Conservation (phyloP, 768 basidiomycete species). For the Boletus sensibilis region DNA sequence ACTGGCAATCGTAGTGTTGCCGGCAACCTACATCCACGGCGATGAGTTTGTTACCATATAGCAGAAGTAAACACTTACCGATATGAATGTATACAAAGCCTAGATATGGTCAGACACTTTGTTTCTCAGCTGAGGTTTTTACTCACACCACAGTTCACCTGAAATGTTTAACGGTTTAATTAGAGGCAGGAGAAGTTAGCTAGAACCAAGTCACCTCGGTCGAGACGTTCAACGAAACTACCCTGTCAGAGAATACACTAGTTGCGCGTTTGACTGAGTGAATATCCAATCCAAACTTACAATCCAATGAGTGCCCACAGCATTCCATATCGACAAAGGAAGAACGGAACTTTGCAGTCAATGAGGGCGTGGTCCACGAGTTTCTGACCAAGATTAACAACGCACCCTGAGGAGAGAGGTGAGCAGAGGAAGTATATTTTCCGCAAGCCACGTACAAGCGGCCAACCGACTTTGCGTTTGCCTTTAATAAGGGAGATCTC, state of each 20-base stretch:
- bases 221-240: constrained; percentile 54
- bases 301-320: constrained; percentile 62
- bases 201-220: constrained; percentile 22
- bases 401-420: constrained; percentile 17
- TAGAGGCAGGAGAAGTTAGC: not conserved
- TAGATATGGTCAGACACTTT: constrained; percentile 23
- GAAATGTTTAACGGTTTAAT: not conserved
- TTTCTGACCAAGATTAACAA: not conserved
- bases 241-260: constrained; percentile 36
- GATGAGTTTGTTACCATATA: not conserved
- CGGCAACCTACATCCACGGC: constrained; percentile 19
- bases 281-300: constrained; percentile 34
- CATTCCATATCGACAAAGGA: constrained; percentile 71
- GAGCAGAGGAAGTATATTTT: not conserved
- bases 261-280: not conserved
- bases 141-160: constrained; percentile 63
- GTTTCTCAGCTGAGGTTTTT: not conserved
- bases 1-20: constrained; percentile 28
- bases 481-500: constrained; percentile 63
- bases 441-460: constrained; percentile 49
- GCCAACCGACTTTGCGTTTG: constrained; percentile 64
- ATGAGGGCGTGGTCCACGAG: constrained; percentile 2
- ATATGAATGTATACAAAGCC: constrained; percentile 70
- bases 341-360: constrained; percentile 52
- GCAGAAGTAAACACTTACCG: constrained; percentile 37